These are phyloP conservation scores for Exophiala alcalophila DNA, from an alignment of 2,329 filamentous ascomycete genomes.

Conservation along the genomic window DNA sequence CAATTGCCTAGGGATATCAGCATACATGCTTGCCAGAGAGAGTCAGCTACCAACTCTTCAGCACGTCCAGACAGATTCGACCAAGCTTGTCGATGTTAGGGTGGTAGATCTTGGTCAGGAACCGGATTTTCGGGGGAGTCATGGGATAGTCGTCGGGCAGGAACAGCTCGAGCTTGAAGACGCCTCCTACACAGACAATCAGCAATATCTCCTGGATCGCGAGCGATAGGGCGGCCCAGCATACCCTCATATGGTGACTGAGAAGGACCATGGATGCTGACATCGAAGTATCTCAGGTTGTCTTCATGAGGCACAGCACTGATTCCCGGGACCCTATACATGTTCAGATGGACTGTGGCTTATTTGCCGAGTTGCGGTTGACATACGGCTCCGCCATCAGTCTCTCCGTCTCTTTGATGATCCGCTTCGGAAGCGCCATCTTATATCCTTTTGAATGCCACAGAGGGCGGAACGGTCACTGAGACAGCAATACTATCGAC, in stretches of 20 bases:
- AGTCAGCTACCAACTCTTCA: constrained; percentile 70
- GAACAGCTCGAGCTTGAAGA: constrained; percentile 97
- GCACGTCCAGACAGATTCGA: constrained; percentile 91
- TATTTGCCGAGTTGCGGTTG: not conserved
- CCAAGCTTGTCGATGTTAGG: constrained; percentile 98
- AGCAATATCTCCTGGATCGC: not conserved
- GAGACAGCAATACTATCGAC: constrained; percentile 1
- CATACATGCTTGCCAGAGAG: not conserved
- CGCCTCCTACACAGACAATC: constrained; percentile 57
- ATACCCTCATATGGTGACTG: constrained; percentile 93
- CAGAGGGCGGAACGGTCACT: constrained; percentile 4
- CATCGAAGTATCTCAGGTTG: constrained; percentile 97
- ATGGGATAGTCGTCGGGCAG: constrained; percentile 98
- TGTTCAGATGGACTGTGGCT: constrained; percentile 1
- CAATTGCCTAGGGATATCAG: constrained; percentile 76
- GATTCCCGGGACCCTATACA: constrained; percentile 82
- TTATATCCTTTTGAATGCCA: constrained; percentile 1
- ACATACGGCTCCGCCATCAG: constrained; percentile 92
- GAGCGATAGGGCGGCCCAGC: constrained; percentile 26
- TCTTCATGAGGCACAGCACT: constrained; percentile 94
- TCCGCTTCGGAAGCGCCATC: constrained; percentile 84
- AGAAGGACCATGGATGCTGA: constrained; percentile 87
- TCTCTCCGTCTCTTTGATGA: constrained; percentile 97
- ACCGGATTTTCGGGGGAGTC: constrained; percentile 97
- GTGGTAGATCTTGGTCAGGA: constrained; percentile 98